phyloP scores from a whole-genome alignment of 331 rosid genomes.

The Ulmus americana region DNA sequence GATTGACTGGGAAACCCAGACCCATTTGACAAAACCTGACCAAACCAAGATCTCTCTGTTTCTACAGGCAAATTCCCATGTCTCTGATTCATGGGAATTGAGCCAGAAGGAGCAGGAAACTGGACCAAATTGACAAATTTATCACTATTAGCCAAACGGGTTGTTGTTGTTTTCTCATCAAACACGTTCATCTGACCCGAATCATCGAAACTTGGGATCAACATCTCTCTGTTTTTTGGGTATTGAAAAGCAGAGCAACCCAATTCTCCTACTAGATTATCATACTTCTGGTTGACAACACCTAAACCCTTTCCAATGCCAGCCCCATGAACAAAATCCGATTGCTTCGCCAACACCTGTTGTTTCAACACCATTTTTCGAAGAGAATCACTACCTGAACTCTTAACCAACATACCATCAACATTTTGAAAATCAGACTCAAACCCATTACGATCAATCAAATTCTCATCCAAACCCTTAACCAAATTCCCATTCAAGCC shows the following conservation, averaged over 20 bases:
- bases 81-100: constrained; percentile 18
- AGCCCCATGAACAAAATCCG: constrained; percentile 1
- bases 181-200: background rate
- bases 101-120: background rate
- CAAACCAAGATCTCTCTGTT: background rate
- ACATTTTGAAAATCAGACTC: background rate
- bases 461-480: background rate
- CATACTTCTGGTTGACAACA: constrained; percentile 7
- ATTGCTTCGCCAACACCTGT: constrained; percentile 18
- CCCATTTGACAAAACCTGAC: constrained; percentile 9
- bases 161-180: background rate
- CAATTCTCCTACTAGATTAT: background rate
- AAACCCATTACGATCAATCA: background rate
- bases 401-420: background rate
- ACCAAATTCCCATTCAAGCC: background rate
- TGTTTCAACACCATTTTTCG: constrained; percentile 16
- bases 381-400: constrained; percentile 7
- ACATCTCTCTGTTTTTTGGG: background rate
- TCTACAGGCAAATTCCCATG: constrained; percentile 22
- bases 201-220: background rate
- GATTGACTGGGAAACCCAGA: constrained; percentile 1
- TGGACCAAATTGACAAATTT: background rate
- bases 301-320: background rate
- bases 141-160: background rate
- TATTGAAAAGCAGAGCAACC: constrained; percentile 5